Evolutionary conservation across 148 eudicot genomes (phyloP).

Genomic region (Rhododendron simsii): DNA sequence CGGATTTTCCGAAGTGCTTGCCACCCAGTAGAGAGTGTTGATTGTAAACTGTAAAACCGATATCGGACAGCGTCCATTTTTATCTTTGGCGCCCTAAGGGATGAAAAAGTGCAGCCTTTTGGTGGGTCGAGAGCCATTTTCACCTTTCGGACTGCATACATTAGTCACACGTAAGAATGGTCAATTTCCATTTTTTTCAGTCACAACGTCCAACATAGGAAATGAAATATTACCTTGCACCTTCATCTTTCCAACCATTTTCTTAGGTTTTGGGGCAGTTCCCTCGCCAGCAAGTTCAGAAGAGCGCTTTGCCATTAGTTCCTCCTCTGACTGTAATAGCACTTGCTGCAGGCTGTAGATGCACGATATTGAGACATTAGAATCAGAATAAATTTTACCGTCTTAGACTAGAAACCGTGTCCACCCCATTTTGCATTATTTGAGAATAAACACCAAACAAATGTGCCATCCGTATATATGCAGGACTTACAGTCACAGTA

Average conservation of each 20-base stretch:
- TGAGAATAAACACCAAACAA: neutral
- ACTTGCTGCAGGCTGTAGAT: slow-evolving; percentile 62
- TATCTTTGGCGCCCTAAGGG: slow-evolving; percentile 52
- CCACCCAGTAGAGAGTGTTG: slow-evolving; percentile 65
- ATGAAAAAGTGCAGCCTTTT: slow-evolving; percentile 69
- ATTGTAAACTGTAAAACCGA: slow-evolving; percentile 44
- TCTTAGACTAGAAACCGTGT: neutral
- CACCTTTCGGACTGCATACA: slow-evolving; percentile 76
- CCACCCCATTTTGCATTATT: neutral
- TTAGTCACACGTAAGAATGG: slow-evolving; percentile 5
- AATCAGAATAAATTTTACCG: neutral
- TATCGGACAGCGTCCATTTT: slow-evolving; percentile 46
- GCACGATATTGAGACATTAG: neutral
- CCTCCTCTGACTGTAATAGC: slow-evolving; percentile 81
- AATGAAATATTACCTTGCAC: slow-evolving; percentile 63
- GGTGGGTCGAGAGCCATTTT: slow-evolving; percentile 82
- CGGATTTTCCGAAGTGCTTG: slow-evolving; percentile 55
- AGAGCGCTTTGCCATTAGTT: slow-evolving; percentile 53
- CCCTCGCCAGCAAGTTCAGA: slow-evolving; percentile 57
- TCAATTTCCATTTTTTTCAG: neutral
- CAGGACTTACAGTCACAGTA: neutral
- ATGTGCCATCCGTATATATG: neutral
- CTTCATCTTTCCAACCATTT: slow-evolving; percentile 88
- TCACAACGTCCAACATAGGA: neutral
- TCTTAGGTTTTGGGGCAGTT: slow-evolving; percentile 67